Conservation (phyloP, 2,329 filamentous ascomycete genomes). For the Aspergillus novofumigatus region DNA sequence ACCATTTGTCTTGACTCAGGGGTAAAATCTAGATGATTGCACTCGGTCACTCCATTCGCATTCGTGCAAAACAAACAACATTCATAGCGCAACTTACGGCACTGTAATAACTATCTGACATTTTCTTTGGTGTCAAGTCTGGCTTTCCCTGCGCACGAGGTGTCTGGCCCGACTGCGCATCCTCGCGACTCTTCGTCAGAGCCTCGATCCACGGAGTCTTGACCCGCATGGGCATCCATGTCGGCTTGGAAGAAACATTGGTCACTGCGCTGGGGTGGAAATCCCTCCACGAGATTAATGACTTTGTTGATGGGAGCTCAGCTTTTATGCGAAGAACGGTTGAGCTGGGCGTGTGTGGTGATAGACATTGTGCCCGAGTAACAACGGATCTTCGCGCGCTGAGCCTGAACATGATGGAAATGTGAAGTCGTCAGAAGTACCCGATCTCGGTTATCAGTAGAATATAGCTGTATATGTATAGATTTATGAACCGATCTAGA, state of each 20-base stretch:
- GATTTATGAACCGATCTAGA: constrained; percentile 6
- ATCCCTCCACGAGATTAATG: constrained; percentile 10
- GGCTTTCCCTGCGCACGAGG: constrained; percentile 39
- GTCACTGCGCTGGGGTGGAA: constrained; percentile 26
- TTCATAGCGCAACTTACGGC: constrained; percentile 47
- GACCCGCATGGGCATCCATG: constrained; percentile 54
- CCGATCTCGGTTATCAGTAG: background rate
- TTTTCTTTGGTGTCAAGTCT: constrained; percentile 61
- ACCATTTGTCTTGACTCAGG: constrained; percentile 68
- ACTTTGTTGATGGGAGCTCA: constrained; percentile 2
- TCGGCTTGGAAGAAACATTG: constrained; percentile 26
- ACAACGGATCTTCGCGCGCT: constrained; percentile 1
- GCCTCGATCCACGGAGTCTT: constrained; percentile 68
- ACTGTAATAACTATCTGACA: constrained; percentile 67
- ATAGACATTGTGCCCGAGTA: constrained; percentile 17
- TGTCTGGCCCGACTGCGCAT: constrained; percentile 25
- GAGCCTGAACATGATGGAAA: constrained; percentile 15
- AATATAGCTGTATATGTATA: background rate
- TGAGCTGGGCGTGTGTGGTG: constrained; percentile 5
- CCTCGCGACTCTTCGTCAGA: constrained; percentile 50
- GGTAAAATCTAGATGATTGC: constrained; percentile 54
- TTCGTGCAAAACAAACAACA: constrained; percentile 11
- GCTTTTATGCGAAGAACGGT: constrained; percentile 4
- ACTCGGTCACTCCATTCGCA: constrained; percentile 8
- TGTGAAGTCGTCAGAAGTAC: background rate